Percentiles rank a stretch among this genome's conserved stretches.
These are phyloP conservation scores for Boletus sensibilis DNA, from an alignment of 768 basidiomycete species.

Conservation along the genomic window DNA sequence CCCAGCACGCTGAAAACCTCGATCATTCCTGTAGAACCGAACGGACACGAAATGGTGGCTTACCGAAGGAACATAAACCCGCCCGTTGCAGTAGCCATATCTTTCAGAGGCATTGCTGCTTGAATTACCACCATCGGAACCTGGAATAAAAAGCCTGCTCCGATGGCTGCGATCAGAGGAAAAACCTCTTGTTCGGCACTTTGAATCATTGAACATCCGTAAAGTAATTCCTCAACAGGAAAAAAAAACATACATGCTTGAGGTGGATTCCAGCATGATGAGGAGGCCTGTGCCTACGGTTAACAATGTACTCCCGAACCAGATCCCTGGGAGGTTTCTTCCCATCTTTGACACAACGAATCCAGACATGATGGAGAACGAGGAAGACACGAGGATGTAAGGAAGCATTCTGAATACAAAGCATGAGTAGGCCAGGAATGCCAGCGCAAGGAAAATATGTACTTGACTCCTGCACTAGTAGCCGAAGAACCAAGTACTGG, in stretches of 20 bases:
- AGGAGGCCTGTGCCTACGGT: slow-evolving; percentile 69
- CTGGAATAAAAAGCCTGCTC: slow-evolving; percentile 65
- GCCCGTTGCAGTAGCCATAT: slow-evolving; percentile 81
- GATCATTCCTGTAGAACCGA: not conserved
- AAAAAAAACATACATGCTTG: slow-evolving; percentile 41
- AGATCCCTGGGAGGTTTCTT: slow-evolving; percentile 60
- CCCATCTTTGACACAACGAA: slow-evolving; percentile 56
- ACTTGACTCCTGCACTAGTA: slow-evolving; percentile 66
- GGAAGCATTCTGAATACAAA: slow-evolving; percentile 58
- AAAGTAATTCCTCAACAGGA: not conserved
- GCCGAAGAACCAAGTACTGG: slow-evolving; percentile 68
- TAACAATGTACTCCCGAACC: slow-evolving; percentile 58
- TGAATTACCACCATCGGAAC: slow-evolving; percentile 73
- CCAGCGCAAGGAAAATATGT: slow-evolving; percentile 39
- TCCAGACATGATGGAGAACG: slow-evolving; percentile 55
- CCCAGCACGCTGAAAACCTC: slow-evolving; percentile 54
- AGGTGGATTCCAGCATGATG: slow-evolving; percentile 60
- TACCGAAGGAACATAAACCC: slow-evolving; percentile 71
- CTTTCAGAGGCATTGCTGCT: slow-evolving; percentile 80
- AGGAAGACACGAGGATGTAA: slow-evolving; percentile 58
- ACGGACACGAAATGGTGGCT: not conserved
- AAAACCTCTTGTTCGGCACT: slow-evolving; percentile 64
- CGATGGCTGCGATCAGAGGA: slow-evolving; percentile 64
- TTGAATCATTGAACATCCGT: slow-evolving; percentile 4
- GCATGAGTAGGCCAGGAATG: not conserved